Evolutionary conservation across 768 basidiomycete species (phyloP), one percentile per base, ranked within the genome.

Genomic region (Leccinum rimulosum): DNA sequence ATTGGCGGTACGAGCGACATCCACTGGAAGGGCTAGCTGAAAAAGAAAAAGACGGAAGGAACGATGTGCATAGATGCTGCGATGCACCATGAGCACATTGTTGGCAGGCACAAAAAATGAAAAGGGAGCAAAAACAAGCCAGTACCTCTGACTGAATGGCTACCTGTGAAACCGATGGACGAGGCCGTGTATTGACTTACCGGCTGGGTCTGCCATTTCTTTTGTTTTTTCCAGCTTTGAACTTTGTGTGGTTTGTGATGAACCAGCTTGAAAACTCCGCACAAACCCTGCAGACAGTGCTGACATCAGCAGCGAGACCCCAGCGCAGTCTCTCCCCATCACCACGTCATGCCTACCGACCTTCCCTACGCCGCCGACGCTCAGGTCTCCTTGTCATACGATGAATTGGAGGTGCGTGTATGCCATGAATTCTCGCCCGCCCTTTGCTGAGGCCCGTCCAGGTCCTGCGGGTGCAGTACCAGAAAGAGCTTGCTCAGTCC

Each of bases 361-460:
- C 81, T 97, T 17, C 95, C 95, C 40, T 97, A 97, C 74, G 95
- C 95, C 54, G 95, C 94, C 15, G 95, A 98, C 71, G 95, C 94
- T 3, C 87, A 96, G 71, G 83, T 91, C 53, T 92, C 93, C 3
- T 79, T 97, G 15, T 84, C 88, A 2, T 94, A 84, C 71, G 95
- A 96, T 66, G 95, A 98, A 74, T 82, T 97, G 30, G 89, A 94
- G 76, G 95, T 95, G 56, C 15, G 55, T 22, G 40, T n/a, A 4
- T 50, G 12, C 36, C 30, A 8, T 35, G 15, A 22, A 10, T 3
- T 25, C 40, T 22, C n/a, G 14, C 14, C 8, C 51, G 47, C 28
- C 36, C 43, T 38, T 22, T 17, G 27, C 36, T 49, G 11, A 60
- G 4, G 22, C 40, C 14, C 19, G 19, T 36, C 8, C 66, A 96